Conservation (phyloP, 2,329 filamentous ascomycete species). For the Zymoseptoria ardabiliae region DNA sequence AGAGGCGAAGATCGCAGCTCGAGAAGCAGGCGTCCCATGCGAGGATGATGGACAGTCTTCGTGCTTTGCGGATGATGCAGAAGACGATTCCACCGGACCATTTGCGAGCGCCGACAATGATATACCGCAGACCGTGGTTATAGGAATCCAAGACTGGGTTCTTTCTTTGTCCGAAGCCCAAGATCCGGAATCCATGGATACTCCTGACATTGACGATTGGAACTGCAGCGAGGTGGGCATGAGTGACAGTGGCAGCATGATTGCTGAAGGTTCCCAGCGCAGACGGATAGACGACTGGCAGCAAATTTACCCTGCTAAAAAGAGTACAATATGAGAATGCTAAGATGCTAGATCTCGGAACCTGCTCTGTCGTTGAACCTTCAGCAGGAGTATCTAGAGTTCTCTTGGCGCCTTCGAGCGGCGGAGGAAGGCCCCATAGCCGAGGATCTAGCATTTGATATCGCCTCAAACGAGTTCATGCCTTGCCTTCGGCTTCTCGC, state of each 20-base stretch:
- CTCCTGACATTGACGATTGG: background rate
- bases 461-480: too few species aligned
- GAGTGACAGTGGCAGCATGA: background rate
- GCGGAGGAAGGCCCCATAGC: too few species aligned
- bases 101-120: background rate
- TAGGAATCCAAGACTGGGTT: too few species aligned
- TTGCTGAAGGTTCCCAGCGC: background rate
- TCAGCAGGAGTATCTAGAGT: too few species aligned
- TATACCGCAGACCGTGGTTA: too few species aligned
- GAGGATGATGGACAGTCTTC: background rate
- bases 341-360: too few species aligned
- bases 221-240: background rate
- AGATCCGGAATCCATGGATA: background rate
- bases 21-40: background rate
- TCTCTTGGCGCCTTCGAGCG: too few species aligned
- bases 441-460: too few species aligned
- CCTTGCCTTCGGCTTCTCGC: too few species aligned
- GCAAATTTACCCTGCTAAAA: background rate
- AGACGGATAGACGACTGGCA: background rate
- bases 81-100: background rate
- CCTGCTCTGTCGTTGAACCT: too few species aligned
- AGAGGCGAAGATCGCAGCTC: background rate
- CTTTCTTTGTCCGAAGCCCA: background rate
- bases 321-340: too few species aligned
- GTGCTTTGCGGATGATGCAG: constrained; percentile 2